Evolutionary conservation across 1,139 yeast species (phyloP).

Genomic region (Blastobotrys buckinghamii): DNA sequence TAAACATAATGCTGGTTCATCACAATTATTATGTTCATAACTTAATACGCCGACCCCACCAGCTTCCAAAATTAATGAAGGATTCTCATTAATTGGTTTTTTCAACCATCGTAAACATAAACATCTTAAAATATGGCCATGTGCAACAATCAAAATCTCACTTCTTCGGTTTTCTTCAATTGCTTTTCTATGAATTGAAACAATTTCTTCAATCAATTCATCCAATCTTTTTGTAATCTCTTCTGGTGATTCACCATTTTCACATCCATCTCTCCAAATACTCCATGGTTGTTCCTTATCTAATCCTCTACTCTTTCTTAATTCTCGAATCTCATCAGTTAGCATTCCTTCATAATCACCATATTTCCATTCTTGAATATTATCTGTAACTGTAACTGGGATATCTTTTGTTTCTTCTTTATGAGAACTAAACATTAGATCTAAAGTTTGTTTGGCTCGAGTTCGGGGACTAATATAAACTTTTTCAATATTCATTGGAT

Average conservation of each 20-base stretch:
- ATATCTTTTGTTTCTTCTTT: constrained; percentile 35
- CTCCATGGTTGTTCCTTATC: constrained; percentile 67
- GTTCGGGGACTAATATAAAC: constrained; percentile 73
- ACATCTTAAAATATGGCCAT: constrained; percentile 88
- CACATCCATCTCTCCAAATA: constrained; percentile 93
- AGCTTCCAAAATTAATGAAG: constrained; percentile 80
- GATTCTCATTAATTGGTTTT: constrained; percentile 53
- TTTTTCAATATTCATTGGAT: constrained; percentile 56
- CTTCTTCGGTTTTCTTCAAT: constrained; percentile 48
- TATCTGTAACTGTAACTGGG: constrained; percentile 40
- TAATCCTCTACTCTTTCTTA: constrained; percentile 58
- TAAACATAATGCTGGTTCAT: constrained; percentile 79
- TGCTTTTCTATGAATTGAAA: constrained; percentile 55
- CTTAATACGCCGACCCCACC: constrained; percentile 93
- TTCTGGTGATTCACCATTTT: constrained; percentile 67
- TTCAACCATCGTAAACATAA: constrained; percentile 85
- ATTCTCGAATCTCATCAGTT: constrained; percentile 57
- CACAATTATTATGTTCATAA: constrained; percentile 76
- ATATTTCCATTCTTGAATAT: constrained; percentile 89
- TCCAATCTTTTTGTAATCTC: constrained; percentile 70
- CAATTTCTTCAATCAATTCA: constrained; percentile 55
- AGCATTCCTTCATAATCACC: constrained; percentile 89
- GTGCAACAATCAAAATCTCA: constrained; percentile 81
- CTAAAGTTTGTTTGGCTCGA: constrained; percentile 71
- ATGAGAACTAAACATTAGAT: constrained; percentile 45